phyloP scores from a whole-genome alignment of 2,329 filamentous ascomycete genomes.

The Diaporthe sp. region DNA sequence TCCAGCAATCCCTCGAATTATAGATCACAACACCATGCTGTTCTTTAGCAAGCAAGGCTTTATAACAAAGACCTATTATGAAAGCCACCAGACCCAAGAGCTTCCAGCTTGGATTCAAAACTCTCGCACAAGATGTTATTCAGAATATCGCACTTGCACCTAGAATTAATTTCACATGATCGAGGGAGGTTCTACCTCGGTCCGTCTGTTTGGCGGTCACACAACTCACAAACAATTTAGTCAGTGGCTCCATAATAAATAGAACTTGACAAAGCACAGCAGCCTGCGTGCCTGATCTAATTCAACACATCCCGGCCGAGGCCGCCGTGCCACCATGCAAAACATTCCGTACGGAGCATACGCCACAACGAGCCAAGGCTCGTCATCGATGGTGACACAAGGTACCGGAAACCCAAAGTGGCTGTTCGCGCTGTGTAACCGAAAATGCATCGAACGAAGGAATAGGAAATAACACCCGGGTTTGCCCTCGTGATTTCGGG shows the following conservation, averaged over 20 bases:
- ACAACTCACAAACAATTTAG: not conserved
- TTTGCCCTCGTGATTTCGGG: not conserved
- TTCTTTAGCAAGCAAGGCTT: not conserved
- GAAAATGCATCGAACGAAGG: not conserved
- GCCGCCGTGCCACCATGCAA: not conserved
- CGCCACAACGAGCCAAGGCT: not conserved
- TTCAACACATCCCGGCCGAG: not conserved
- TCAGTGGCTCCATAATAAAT: not conserved
- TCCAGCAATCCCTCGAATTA: not conserved
- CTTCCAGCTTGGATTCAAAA: not conserved
- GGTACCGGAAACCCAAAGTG: conserved; percentile 7
- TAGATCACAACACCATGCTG: not conserved
- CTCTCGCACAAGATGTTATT: not conserved
- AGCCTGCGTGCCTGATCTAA: not conserved
- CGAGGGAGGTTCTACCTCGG: not conserved
- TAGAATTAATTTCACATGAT: conserved; percentile 3
- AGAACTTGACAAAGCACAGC: not conserved
- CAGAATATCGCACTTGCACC: not conserved
- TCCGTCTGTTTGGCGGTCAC: not conserved
- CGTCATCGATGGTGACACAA: not conserved
- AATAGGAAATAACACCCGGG: too few species aligned
- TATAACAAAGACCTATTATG: too few species aligned
- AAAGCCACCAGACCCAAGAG: too few species aligned
- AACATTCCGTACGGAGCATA: not conserved
- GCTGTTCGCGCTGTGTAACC: not conserved